phyloP scores from a whole-genome alignment of 2,329 filamentous ascomycete genomes.

The Huntiella abstrusa region DNA sequence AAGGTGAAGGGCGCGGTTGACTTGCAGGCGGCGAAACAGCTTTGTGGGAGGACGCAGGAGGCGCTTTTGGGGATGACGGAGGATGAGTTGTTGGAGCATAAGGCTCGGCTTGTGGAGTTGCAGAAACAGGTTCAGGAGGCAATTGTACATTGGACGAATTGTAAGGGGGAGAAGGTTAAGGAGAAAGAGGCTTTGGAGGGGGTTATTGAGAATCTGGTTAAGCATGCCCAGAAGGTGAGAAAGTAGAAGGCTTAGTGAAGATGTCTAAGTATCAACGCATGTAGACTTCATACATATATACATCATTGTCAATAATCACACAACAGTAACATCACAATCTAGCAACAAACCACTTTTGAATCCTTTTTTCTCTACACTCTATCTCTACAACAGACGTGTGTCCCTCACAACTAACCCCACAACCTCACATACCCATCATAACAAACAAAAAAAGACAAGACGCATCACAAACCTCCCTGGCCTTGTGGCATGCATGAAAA shows the following conservation, averaged over 20 bases:
- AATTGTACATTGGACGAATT: slow-evolving; percentile 74
- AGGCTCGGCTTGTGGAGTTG: slow-evolving; percentile 48
- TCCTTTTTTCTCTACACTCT: neutral
- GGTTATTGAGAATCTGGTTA: slow-evolving; percentile 91
- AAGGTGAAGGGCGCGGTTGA: slow-evolving; percentile 60
- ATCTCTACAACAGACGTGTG: too few relatives aligned
- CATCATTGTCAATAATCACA: neutral
- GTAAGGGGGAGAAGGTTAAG: slow-evolving; percentile 68
- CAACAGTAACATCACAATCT: neutral
- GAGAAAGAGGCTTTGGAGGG: slow-evolving; percentile 90
- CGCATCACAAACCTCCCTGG: neutral
- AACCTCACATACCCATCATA: too few relatives aligned
- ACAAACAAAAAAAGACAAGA: neutral
- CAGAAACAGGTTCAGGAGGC: slow-evolving; percentile 56
- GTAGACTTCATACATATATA: too few relatives aligned
- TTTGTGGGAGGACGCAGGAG: slow-evolving; percentile 71
- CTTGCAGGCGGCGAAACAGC: slow-evolving; percentile 53
- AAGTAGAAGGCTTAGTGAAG: slow-evolving; percentile 31
- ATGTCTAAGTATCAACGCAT: too few relatives aligned
- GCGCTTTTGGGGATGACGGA: slow-evolving; percentile 65
- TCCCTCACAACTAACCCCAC: too few relatives aligned
- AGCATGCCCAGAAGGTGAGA: slow-evolving; percentile 69
- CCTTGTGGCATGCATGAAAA: neutral
- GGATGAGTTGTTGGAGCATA: slow-evolving; percentile 53
- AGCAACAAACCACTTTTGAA: neutral